Conservation (phyloP, 2,329 filamentous ascomycete species). For the Colletotrichum spaethianum region DNA sequence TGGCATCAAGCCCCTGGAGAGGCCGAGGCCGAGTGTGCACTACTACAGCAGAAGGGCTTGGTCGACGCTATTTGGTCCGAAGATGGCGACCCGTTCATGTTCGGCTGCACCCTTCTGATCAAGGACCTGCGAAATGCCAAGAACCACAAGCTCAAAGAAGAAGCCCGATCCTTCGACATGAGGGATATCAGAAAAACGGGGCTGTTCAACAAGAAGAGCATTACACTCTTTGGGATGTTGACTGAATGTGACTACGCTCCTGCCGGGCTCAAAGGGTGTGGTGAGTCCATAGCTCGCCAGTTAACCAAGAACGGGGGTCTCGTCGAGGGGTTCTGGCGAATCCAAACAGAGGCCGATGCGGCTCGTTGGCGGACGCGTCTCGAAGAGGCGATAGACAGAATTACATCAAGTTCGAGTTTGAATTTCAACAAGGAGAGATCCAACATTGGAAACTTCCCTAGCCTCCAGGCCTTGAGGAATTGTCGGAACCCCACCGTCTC, state of each 20-base stretch:
- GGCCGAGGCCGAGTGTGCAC: slow-evolving; percentile 63
- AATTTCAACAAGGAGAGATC: background rate
- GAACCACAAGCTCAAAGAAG: slow-evolving; percentile 36
- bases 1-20: slow-evolving; percentile 61
- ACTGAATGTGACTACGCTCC: slow-evolving; percentile 42
- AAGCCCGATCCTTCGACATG: slow-evolving; percentile 30
- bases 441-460: slow-evolving; percentile 1
- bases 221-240: background rate
- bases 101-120: slow-evolving; percentile 57
- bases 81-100: slow-evolving; percentile 63
- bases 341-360: background rate
- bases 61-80: slow-evolving; percentile 65
- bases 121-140: slow-evolving; percentile 46
- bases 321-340: slow-evolving; percentile 8
- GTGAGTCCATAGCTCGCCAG: background rate
- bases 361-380: background rate
- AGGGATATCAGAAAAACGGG: background rate
- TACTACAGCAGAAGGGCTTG: slow-evolving; percentile 57
- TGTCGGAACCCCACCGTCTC: background rate
- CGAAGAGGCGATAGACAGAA: background rate
- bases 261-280: slow-evolving; percentile 37
- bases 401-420: background rate
- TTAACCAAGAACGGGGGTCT: background rate
- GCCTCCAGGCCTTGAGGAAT: background rate
- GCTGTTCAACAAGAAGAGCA: slow-evolving; percentile 2